phyloP scores from a whole-genome alignment of 192 early-diverging fungal species.

The Spinellus fusiger region DNA sequence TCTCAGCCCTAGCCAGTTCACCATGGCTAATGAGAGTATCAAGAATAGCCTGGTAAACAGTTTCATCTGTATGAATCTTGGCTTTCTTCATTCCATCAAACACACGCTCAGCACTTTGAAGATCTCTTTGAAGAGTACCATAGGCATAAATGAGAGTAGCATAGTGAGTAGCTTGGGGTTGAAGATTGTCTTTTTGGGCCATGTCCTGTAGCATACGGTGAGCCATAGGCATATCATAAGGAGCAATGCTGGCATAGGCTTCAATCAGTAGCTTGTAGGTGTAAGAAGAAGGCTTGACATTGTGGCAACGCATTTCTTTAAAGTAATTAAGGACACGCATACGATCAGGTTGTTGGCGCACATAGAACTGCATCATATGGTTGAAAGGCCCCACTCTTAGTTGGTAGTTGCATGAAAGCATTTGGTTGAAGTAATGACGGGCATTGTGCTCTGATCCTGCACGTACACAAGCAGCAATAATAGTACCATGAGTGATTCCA shows the following conservation, averaged over 20 bases:
- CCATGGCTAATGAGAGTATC: slow-evolving; percentile 44
- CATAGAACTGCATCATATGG: slow-evolving; percentile 59
- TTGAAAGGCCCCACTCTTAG: slow-evolving; percentile 50
- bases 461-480: slow-evolving; percentile 50
- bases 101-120: slow-evolving; percentile 33
- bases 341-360: slow-evolving; percentile 46
- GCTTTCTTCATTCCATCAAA: slow-evolving; percentile 35
- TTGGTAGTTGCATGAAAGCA: slow-evolving; percentile 41
- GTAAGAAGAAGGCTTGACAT: slow-evolving; percentile 45
- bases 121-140: slow-evolving; percentile 44
- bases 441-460: slow-evolving; percentile 49
- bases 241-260: slow-evolving; percentile 44
- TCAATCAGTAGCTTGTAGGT: slow-evolving; percentile 54
- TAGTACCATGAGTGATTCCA: slow-evolving; percentile 48
- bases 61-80: slow-evolving; percentile 38
- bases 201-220: slow-evolving; percentile 39
- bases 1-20: slow-evolving; percentile 34
- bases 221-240: slow-evolving; percentile 51
- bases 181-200: slow-evolving; percentile 25
- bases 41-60: slow-evolving; percentile 49
- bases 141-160: slow-evolving; percentile 51
- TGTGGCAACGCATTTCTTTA: slow-evolving; percentile 31
- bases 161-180: slow-evolving; percentile 44
- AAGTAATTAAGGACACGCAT: slow-evolving; percentile 43
- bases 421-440: slow-evolving; percentile 38